Base-by-base conservation (phyloP, 2,329 filamentous ascomycete genomes). In the Xylariaceae sp. region DNA sequence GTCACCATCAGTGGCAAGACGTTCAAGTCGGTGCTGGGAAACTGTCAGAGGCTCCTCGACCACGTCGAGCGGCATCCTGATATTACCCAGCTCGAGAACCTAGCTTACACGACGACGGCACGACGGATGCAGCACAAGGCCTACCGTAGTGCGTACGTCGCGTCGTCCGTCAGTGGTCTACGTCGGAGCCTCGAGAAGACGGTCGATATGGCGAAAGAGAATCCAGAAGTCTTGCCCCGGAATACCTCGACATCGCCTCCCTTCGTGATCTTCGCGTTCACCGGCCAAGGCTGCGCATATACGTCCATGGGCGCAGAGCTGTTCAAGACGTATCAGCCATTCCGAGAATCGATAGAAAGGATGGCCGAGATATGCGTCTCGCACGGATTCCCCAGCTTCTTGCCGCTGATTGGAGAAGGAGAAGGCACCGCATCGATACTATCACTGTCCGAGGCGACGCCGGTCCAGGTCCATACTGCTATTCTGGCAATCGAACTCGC, bases 1-100 rank as follows among this genome's bases (percentile, higher is more conserved):
- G 62, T 83, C 14, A 62, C 73, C 1, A 55, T 82, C 5, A 69
- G 73, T 9, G 77, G 62, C 32, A 73, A 72, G 55, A 66, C 61
- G 26, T 64, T 64, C 49, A 53, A 60, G 11, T 66, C 77, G 13
- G 71, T 81, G 53, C 66, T 65, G 18, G 66, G 63, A 31, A 83
- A 83, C 44, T 62, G 75, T 1, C 61, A 72, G 44, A 61, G 63
- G 21, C 61, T 81, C 5, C 59, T 75, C 4, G 50, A 53, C 2
- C 77, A 70, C 55, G 63, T 81, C 23, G 16, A 67, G 70, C 11
- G 40, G 55, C 12, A 61, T 69, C 63, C 69, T 2, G 64, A 72
- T 4, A 63, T 68, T 11, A 61, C 13, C 64, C 69, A 5, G 13
- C 21, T 34, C 12, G 31, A 9, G 6, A 12, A 21, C 18, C 3